These are phyloP conservation scores for Isatis lusitanica DNA, from an alignment of 441 rosid genomes.

Conservation along the genomic window DNA sequence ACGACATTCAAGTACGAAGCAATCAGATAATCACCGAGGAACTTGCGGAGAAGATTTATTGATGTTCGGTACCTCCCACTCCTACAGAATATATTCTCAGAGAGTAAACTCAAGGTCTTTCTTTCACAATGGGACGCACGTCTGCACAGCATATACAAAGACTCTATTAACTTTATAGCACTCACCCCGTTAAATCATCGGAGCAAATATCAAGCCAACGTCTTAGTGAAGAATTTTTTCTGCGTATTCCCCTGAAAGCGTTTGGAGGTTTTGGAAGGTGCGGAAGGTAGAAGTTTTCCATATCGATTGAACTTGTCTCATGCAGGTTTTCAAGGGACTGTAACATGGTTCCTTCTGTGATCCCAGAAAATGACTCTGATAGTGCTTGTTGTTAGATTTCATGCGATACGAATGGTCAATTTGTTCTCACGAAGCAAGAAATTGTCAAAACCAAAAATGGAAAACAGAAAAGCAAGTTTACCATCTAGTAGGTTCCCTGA, in stretches of 20 bases:
- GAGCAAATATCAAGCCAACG: constrained; percentile 92
- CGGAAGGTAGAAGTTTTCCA: constrained; percentile 63
- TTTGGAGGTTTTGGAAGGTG: constrained; percentile 80
- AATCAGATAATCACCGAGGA: constrained; percentile 86
- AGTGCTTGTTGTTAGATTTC: constrained; percentile 27
- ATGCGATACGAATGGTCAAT: background rate
- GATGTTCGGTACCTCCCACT: constrained; percentile 59
- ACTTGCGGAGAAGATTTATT: constrained; percentile 75
- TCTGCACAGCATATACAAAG: constrained; percentile 6
- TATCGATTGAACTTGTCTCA: constrained; percentile 55
- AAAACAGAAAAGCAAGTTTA: constrained; percentile 39
- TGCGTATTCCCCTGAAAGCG: constrained; percentile 80
- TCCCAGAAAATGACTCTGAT: constrained; percentile 61
- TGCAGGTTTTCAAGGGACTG: constrained; percentile 60
- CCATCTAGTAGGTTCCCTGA: constrained; percentile 72
- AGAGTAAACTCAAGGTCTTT: background rate
- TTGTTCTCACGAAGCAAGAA: constrained; percentile 19
- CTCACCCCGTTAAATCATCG: constrained; percentile 82
- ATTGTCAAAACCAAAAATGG: background rate
- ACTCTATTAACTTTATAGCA: constrained; percentile 15
- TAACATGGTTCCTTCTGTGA: constrained; percentile 54
- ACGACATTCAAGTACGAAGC: constrained; percentile 65
- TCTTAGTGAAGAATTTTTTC: constrained; percentile 62
- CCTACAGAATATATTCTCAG: constrained; percentile 43
- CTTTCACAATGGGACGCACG: background rate